Conservation (phyloP, 2,329 filamentous ascomycete genomes). For the Grosmannia penicillata region DNA sequence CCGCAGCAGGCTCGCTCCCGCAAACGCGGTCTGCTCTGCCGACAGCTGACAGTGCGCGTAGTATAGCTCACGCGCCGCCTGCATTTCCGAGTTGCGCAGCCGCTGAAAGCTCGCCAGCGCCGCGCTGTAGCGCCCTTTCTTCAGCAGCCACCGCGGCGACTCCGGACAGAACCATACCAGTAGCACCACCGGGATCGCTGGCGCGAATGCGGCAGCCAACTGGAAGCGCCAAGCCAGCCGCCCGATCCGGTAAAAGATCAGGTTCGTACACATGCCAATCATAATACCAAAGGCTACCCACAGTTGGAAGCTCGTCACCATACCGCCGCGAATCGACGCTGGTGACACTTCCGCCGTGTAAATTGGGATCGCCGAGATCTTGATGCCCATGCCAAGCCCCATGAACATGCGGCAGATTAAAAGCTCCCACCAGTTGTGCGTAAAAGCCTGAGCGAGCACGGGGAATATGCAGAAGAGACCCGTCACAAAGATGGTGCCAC, state of each 20-base stretch:
- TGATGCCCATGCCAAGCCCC: conserved; percentile 50
- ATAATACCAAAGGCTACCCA: conserved; percentile 36
- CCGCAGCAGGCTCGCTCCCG: conserved; percentile 27
- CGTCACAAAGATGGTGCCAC: conserved; percentile 19
- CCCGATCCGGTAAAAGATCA: conserved; percentile 44
- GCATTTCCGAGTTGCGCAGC: conserved; percentile 42
- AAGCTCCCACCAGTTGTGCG: conserved; percentile 51
- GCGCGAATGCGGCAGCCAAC: conserved; percentile 48
- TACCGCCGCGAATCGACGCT: conserved; percentile 33
- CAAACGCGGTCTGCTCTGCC: conserved; percentile 19
- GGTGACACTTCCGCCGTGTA: conserved; percentile 38
- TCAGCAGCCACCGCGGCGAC: conserved; percentile 52
- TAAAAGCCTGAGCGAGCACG: conserved; percentile 48
- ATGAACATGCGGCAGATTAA: conserved; percentile 52
- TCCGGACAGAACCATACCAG: conserved; percentile 42
- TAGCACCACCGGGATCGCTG: conserved; percentile 44
- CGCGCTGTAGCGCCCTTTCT: conserved; percentile 37
- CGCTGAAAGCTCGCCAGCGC: conserved; percentile 41
- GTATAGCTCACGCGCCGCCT: conserved; percentile 48
- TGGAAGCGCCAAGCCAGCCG: conserved; percentile 47
- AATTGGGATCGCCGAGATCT: conserved; percentile 33
- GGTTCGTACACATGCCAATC: conserved; percentile 47
- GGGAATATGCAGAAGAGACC: conserved; percentile 35
- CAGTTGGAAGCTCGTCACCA: conserved; percentile 41
- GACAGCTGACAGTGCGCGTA: conserved; percentile 39